Conservation (phyloP, 371 early-diverging fungal genomes). For the Apophysomyces variabilis region DNA sequence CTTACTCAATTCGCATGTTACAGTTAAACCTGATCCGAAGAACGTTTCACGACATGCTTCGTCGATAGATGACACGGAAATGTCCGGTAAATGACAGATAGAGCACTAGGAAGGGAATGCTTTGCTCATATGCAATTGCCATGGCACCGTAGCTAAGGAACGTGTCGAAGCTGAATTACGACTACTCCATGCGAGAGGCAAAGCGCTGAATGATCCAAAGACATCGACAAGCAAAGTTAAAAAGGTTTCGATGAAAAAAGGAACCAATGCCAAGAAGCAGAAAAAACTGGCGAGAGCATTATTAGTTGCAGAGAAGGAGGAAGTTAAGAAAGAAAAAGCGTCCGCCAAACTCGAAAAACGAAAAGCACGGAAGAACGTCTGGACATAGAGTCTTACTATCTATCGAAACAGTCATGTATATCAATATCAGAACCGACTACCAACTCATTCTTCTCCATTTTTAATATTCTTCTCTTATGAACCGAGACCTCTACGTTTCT, state of each 20-base stretch:
- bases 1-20: neutral
- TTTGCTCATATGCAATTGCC: too few species aligned
- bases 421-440: neutral
- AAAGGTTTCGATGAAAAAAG: conserved; percentile 18
- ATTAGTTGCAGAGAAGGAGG: conserved; percentile 24
- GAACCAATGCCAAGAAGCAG: conserved; percentile 20
- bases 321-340: conserved; percentile 8
- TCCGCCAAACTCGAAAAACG: conserved; percentile 18
- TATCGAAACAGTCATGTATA: too few species aligned
- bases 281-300: conserved; percentile 23
- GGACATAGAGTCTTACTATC: conserved; percentile 9
- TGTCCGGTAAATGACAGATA: neutral
- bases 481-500: conserved; percentile 79
- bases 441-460: neutral
- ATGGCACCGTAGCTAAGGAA: conserved; percentile 19
- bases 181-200: conserved; percentile 16
- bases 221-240: conserved; percentile 6
- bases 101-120: too few species aligned
- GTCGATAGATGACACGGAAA: neutral
- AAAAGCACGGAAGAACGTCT: conserved; percentile 20
- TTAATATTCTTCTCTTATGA: conserved; percentile 32
- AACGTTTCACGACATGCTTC: conserved; percentile 6
- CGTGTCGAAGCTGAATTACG: conserved; percentile 22
- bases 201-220: conserved; percentile 4
- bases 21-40: neutral